Evolutionary conservation across 1,139 yeast genomes (phyloP).

Genomic region (Zygoascus sp.): DNA sequence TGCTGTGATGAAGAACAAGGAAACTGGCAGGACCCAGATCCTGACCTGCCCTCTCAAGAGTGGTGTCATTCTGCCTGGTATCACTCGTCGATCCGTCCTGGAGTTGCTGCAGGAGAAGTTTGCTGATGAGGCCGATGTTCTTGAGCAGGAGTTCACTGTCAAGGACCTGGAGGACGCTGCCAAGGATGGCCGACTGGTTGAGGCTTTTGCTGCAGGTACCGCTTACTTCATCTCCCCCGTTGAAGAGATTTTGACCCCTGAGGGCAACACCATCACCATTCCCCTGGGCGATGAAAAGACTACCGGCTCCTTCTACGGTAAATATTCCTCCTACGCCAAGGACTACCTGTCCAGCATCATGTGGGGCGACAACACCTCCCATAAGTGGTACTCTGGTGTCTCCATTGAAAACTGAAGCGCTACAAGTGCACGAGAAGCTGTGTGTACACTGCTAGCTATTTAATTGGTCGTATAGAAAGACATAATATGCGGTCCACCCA

Average conservation of each 20-base stretch:
- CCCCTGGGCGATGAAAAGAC: conserved; percentile 33
- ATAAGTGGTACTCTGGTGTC: conserved; percentile 3
- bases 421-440: no score
- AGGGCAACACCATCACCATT: conserved; percentile 35
- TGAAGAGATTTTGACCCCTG: conserved; percentile 34
- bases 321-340: conserved; percentile 34
- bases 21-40: conserved; percentile 37
- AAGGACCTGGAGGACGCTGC: conserved; percentile 38
- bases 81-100: conserved; percentile 43
- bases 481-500: background rate
- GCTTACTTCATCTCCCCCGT: conserved; percentile 44
- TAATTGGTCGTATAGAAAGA: background rate
- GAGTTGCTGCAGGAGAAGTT: conserved; percentile 34
- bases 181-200: conserved; percentile 39
- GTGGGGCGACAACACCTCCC: conserved; percentile 34
- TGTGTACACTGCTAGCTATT: background rate
- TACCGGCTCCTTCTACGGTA: conserved; percentile 28
- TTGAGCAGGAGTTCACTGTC: conserved; percentile 40
- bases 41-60: conserved; percentile 42
- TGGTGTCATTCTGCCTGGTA: conserved; percentile 44
- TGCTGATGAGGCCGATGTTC: conserved; percentile 33
- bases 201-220: conserved; percentile 45
- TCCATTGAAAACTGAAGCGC: background rate
- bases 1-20: conserved; percentile 37
- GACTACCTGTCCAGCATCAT: conserved; percentile 37